A percentile compares a stretch with the other conserved stretches of the same genome.
Evolutionary conservation across 1,139 yeast species (phyloP).

Genomic region (Taiozyma onychis): DNA sequence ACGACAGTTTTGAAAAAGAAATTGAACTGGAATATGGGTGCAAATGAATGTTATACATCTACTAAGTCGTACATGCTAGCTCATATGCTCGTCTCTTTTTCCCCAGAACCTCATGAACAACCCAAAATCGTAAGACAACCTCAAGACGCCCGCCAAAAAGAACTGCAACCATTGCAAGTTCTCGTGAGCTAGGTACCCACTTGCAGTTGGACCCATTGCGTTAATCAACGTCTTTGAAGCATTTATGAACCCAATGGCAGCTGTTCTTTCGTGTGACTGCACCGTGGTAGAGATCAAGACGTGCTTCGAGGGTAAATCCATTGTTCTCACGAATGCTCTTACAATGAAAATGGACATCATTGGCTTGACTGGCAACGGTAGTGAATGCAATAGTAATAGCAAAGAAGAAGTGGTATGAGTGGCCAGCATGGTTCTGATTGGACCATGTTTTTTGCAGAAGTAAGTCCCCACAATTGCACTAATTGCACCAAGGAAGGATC

Average conservation of each 20-base stretch:
- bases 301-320: conserved; percentile 92
- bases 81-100: neutral
- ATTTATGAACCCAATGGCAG: conserved; percentile 79
- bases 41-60: neutral
- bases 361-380: conserved; percentile 25
- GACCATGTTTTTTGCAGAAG: conserved; percentile 38
- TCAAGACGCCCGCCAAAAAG: conserved; percentile 41
- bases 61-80: neutral
- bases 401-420: conserved; percentile 41
- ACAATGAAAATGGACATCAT: conserved; percentile 26
- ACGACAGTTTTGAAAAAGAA: neutral
- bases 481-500: conserved; percentile 36
- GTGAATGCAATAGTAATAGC: conserved; percentile 37
- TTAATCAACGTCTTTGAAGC: conserved; percentile 81
- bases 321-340: conserved; percentile 39
- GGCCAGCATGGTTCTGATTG: conserved; percentile 39
- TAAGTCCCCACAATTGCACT: conserved; percentile 39
- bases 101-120: conserved; percentile 33
- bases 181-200: conserved; percentile 63
- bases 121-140: conserved; percentile 37
- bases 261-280: conserved; percentile 59
- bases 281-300: conserved; percentile 70
- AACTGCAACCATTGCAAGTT: conserved; percentile 52
- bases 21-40: neutral
- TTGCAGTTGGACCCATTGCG: conserved; percentile 71